Evolutionary conservation across 1,139 yeast species (phyloP).

Genomic region (Wickerhamomyces sp.): DNA sequence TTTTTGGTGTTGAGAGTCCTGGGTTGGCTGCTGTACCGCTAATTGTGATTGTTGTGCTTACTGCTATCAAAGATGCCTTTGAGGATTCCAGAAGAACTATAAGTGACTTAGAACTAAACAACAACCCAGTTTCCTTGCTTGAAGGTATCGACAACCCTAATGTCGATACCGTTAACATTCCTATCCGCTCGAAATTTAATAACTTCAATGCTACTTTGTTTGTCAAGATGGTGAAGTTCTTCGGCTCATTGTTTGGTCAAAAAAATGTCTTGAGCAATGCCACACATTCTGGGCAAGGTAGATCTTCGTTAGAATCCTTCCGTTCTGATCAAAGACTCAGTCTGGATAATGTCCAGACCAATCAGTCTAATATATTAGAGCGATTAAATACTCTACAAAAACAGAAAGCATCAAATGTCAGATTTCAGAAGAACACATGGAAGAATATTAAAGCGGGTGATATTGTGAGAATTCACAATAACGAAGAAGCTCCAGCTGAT

Average conservation of each 20-base stretch:
- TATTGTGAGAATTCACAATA: constrained; percentile 73
- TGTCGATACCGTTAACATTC: constrained; percentile 49
- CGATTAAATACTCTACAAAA: constrained; percentile 4
- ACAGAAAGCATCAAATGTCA: constrained; percentile 8
- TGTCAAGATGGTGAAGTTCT: constrained; percentile 18
- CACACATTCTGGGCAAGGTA: constrained; percentile 12
- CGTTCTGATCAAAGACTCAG: constrained; percentile 11
- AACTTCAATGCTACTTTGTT: constrained; percentile 30
- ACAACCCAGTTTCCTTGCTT: constrained; percentile 75
- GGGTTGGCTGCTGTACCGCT: constrained; percentile 92
- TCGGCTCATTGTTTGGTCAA: constrained; percentile 13
- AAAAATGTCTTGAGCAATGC: constrained; percentile 8
- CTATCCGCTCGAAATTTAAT: constrained; percentile 55
- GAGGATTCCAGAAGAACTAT: constrained; percentile 87
- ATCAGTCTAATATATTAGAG: constrained; percentile 1
- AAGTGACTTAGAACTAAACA: constrained; percentile 80
- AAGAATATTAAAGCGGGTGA: constrained; percentile 90
- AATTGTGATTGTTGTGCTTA: constrained; percentile 82
- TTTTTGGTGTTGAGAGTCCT: constrained; percentile 91
- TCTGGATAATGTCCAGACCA: constrained; percentile 6
- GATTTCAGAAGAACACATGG: constrained; percentile 75
- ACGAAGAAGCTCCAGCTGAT: constrained; percentile 95
- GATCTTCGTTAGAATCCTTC: constrained; percentile 16
- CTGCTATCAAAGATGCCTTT: constrained; percentile 89
- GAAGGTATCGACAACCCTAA: constrained; percentile 69